phyloP scores from a whole-genome alignment of 1,284 basidiomycete species.

The Cryptococcus neoformans region DNA sequence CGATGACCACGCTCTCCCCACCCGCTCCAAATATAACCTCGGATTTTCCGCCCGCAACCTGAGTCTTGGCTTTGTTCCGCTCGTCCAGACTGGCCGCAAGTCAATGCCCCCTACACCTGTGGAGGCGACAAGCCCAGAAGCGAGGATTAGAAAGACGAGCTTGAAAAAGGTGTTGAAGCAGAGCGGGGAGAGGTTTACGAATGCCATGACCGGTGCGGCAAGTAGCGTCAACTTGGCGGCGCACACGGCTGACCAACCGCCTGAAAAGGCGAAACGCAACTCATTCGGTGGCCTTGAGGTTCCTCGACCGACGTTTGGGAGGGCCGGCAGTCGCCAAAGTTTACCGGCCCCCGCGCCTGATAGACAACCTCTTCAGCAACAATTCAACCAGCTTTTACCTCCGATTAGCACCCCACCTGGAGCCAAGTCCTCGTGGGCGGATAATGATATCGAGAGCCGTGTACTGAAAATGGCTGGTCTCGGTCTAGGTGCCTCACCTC shows the following conservation, averaged over 20 bases:
- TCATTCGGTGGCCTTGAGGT: conserved; percentile 15
- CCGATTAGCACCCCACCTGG: conserved; percentile 3
- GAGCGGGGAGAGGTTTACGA: conserved; percentile 29
- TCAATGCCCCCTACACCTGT: conserved; percentile 33
- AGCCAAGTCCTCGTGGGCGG: conserved; percentile 10
- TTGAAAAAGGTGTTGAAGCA: conserved; percentile 39
- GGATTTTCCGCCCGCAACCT: conserved; percentile 14
- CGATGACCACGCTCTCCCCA: conserved; percentile 33
- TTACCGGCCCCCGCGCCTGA: conserved; percentile 11
- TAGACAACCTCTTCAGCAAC: not conserved
- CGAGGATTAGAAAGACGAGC: conserved; percentile 33
- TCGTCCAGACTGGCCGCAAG: conserved; percentile 19
- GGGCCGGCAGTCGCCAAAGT: conserved; percentile 8
- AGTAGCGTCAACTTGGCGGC: not conserved
- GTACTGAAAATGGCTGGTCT: conserved; percentile 45
- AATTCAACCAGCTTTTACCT: not conserved
- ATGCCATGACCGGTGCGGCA: conserved; percentile 18
- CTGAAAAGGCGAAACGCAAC: conserved; percentile 7
- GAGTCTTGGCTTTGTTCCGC: conserved; percentile 5
- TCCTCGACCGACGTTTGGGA: conserved; percentile 17
- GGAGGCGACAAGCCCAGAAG: conserved; percentile 5
- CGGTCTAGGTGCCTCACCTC: conserved; percentile 18
- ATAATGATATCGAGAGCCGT: conserved; percentile 39
- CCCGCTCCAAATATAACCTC: conserved; percentile 13
- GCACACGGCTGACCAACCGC: not conserved